These are phyloP conservation scores for Gelatoporia subvermispora DNA, from an alignment of 768 basidiomycete species.

Conservation along the genomic window DNA sequence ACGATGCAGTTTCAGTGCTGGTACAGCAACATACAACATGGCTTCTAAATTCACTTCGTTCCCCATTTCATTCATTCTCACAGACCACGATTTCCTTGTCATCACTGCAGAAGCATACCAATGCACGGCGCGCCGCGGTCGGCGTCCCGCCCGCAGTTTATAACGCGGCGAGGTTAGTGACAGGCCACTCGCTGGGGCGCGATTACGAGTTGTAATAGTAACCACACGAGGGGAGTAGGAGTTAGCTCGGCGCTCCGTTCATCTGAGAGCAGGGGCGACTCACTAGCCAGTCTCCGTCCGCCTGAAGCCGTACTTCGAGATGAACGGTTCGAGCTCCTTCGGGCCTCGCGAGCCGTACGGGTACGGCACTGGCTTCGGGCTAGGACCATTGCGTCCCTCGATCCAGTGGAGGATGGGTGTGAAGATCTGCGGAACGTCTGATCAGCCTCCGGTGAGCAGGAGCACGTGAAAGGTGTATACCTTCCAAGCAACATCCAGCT, in stretches of 20 bases:
- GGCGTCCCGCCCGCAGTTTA: slow-evolving; percentile 22
- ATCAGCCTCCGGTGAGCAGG: background rate
- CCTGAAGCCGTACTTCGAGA: slow-evolving; percentile 71
- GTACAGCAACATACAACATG: background rate
- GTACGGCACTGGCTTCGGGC: slow-evolving; percentile 73
- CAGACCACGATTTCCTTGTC: too few relatives aligned
- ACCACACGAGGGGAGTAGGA: slow-evolving; percentile 4
- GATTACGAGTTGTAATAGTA: background rate
- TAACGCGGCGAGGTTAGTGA: slow-evolving; percentile 59
- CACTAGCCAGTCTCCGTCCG: slow-evolving; percentile 69
- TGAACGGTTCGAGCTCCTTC: slow-evolving; percentile 72
- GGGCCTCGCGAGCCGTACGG: slow-evolving; percentile 97
- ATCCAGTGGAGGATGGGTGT: slow-evolving; percentile 96
- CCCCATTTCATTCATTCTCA: background rate
- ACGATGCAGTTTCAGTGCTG: background rate
- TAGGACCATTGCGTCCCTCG: slow-evolving; percentile 64
- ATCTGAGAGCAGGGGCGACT: slow-evolving; percentile 27
- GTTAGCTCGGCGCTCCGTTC: slow-evolving; percentile 10
- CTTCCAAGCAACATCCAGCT: slow-evolving; percentile 98
- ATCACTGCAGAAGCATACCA: background rate
- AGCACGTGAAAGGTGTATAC: slow-evolving; percentile 34
- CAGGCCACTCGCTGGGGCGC: slow-evolving; percentile 60
- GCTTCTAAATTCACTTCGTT: background rate
- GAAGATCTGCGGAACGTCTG: slow-evolving; percentile 61
- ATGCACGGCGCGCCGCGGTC: too few relatives aligned